Evolutionary conservation across 768 basidiomycete species (phyloP).

Genomic region (Filobasidium floriforme): DNA sequence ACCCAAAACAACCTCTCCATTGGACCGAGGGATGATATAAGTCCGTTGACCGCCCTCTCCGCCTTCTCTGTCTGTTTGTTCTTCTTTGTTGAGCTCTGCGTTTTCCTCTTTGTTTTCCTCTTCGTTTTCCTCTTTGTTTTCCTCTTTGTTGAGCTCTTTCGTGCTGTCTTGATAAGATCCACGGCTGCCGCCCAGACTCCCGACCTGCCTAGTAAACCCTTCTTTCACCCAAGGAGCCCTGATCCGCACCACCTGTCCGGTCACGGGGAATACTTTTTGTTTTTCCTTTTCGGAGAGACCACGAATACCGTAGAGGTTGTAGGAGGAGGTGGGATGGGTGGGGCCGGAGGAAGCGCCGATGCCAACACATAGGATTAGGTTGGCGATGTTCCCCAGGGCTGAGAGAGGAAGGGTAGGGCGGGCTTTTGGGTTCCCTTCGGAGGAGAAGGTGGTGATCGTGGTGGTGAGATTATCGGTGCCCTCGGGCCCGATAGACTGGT

Average conservation of each 20-base stretch:
- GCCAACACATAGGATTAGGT: neutral
- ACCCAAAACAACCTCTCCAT: slow-evolving; percentile 44
- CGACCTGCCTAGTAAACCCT: slow-evolving; percentile 41
- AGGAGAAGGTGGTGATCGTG: no score
- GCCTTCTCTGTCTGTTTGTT: neutral
- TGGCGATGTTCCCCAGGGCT: slow-evolving; percentile 32
- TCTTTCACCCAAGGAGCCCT: slow-evolving; percentile 38
- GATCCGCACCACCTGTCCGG: slow-evolving; percentile 43
- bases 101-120: no score
- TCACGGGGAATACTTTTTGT: slow-evolving; percentile 33
- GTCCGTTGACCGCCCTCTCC: slow-evolving; percentile 41
- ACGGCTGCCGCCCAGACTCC: slow-evolving; percentile 33
- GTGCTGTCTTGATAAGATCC: no score
- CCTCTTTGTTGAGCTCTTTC: no score
- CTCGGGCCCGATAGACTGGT: no score
- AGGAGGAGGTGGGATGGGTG: no score
- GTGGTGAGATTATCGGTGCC: no score
- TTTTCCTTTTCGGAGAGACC: no score
- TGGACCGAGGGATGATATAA: slow-evolving; percentile 43
- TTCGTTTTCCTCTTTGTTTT: no score
- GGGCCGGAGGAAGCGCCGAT: neutral
- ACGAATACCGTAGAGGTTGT: no score
- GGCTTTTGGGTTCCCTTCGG: no score
- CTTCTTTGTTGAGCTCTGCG: neutral
- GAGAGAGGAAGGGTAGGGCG: slow-evolving; percentile 27